Base-by-base conservation (phyloP, 164 flowering plant species). In the Sextonia rubra region DNA sequence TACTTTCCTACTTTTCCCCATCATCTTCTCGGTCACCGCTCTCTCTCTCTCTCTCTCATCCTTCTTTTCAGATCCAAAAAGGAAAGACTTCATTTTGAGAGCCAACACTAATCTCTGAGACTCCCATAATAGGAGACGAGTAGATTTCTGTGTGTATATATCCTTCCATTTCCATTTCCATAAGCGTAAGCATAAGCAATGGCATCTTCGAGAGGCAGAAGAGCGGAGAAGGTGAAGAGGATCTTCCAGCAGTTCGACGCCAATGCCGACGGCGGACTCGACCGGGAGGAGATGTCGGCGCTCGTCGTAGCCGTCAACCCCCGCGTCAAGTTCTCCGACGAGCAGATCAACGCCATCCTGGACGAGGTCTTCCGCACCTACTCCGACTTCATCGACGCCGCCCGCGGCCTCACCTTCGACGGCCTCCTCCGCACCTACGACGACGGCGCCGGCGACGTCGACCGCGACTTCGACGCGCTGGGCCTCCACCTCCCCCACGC, bases 281-380 rank as follows among this genome's bases (percentile, higher is more conserved):
- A 75, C 48, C 24, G 77, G 4, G 23, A 49, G 25, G 77, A 76
- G 66, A 76, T 71, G 78, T 70, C 62, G 2, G 32, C 74, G 25
- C 78, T 76, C 25, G 60, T 71, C 18, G 71, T 60, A 14, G 68
- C 78, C 66, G 78, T 71, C 24, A 71, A 71, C 49, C 78, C 74
- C 24, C 47, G 9, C 61, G 78, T 76, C 3, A 71, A 71, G 8
- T 76, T 76, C 71, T 60, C 61, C 68, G 48, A 17, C 44, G 74
- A 76, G 1, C 78, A 76, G 68, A 71, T 76, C 49, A 1, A 44
- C 4, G 74, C 74, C 71, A 71, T 76, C 47, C 74, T 76, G 37
- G 78, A 76, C 29, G 74, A 76, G 74, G 74, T 76, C 20, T 76
- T 76, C 71, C 61, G 71, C 8, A 65, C 74, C 67, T 76, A 76